Conservation (phyloP, 208 protist species). For the Lotmaria passim region DNA sequence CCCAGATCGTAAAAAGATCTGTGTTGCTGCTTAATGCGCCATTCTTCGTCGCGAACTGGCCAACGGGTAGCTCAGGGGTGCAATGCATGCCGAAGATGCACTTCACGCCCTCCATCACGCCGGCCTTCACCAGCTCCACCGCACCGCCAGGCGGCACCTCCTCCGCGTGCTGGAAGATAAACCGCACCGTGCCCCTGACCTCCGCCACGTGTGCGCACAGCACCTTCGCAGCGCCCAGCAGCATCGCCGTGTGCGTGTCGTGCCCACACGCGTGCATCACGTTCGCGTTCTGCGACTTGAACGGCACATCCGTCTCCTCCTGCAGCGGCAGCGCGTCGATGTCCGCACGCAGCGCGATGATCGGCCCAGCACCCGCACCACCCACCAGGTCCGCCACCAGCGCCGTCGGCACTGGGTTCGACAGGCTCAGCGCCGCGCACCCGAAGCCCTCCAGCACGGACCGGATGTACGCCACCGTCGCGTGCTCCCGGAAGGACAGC, state of each 20-base stretch:
- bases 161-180: slow-evolving; percentile 79
- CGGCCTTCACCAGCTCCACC: slow-evolving; percentile 49
- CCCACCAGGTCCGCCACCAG: slow-evolving; percentile 66
- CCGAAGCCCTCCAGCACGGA: slow-evolving; percentile 37
- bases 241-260: slow-evolving; percentile 73
- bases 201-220: slow-evolving; percentile 48
- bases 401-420: slow-evolving; percentile 45
- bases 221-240: slow-evolving; percentile 72
- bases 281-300: slow-evolving; percentile 53
- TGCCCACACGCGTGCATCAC: slow-evolving; percentile 80
- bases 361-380: slow-evolving; percentile 54
- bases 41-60: slow-evolving; percentile 20
- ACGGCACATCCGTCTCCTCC: slow-evolving; percentile 68
- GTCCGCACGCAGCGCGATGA: slow-evolving; percentile 70
- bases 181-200: slow-evolving; percentile 66
- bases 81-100: slow-evolving; percentile 59
- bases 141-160: slow-evolving; percentile 64
- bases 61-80: slow-evolving; percentile 30
- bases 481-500: slow-evolving; percentile 50
- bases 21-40: slow-evolving; percentile 34
- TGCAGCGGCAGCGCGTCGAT: slow-evolving; percentile 73
- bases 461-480: slow-evolving; percentile 51
- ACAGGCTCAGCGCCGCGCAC: slow-evolving; percentile 42
- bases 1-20: slow-evolving; percentile 46
- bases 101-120: slow-evolving; percentile 58